Conservation (phyloP, 352 stramenopile genomes). For the Vaucheria bursata region DNA sequence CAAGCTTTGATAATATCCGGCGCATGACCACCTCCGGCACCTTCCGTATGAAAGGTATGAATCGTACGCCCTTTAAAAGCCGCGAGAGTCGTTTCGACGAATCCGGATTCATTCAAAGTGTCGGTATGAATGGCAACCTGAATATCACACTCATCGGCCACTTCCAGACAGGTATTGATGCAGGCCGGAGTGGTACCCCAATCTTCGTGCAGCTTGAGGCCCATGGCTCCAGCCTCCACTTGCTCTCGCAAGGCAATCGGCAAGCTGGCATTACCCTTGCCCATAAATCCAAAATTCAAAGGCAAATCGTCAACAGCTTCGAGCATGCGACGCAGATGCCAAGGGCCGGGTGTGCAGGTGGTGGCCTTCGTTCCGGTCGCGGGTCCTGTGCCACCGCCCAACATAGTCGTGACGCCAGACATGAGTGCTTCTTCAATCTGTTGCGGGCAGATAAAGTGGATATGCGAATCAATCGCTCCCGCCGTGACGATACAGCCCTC, state of each 20-base stretch:
- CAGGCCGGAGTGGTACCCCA: constrained; percentile 89
- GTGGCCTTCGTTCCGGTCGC: constrained; percentile 86
- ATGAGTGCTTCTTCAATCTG: constrained; percentile 74
- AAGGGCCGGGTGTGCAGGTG: constrained; percentile 87
- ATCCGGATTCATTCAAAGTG: constrained; percentile 90
- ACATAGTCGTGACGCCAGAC: constrained; percentile 77
- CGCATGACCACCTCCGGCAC: constrained; percentile 80
- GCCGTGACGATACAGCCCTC: constrained; percentile 90
- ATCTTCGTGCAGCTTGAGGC: constrained; percentile 95
- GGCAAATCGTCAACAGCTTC: constrained; percentile 73
- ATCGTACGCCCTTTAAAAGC: constrained; percentile 71
- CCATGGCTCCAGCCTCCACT: constrained; percentile 75
- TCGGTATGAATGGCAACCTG: constrained; percentile 91
- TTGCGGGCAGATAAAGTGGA: constrained; percentile 94
- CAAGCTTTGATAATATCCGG: constrained; percentile 95
- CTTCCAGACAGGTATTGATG: constrained; percentile 81
- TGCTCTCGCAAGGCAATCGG: constrained; percentile 72
- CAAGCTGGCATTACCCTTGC: constrained; percentile 59
- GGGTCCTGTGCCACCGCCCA: constrained; percentile 72
- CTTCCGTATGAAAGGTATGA: constrained; percentile 43
- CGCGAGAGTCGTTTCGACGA: constrained; percentile 84
- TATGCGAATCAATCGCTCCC: constrained; percentile 86
- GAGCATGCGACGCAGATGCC: constrained; percentile 85
- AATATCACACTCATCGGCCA: constrained; percentile 55
- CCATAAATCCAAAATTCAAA: constrained; percentile 93